Evolutionary conservation across 805 yeast species (phyloP).

Genomic region (Lachancea sp.): DNA sequence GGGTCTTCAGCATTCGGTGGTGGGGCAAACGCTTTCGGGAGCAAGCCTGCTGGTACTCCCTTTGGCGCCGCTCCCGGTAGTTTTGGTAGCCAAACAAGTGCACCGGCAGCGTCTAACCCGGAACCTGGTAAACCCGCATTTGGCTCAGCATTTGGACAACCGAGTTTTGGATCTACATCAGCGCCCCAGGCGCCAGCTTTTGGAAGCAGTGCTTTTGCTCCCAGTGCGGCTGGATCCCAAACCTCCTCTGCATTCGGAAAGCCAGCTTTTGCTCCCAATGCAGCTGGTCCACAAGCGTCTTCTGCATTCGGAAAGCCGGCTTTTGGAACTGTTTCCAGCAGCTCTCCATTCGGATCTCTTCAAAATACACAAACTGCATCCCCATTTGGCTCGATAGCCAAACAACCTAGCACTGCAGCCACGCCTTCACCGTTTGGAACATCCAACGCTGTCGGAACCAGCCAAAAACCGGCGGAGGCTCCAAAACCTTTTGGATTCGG

Average conservation of each 20-base stretch:
- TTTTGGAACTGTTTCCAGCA: neutral
- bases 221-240: neutral
- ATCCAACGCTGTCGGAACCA: neutral
- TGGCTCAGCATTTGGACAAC: conserved; percentile 23
- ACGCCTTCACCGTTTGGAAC: neutral
- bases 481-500: neutral
- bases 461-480: neutral
- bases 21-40: neutral
- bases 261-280: neutral
- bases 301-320: conserved; percentile 6
- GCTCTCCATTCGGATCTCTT: conserved; percentile 5
- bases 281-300: neutral
- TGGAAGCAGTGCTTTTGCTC: neutral
- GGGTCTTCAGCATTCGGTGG: neutral
- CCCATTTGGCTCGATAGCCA: conserved; percentile 2
- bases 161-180: conserved; percentile 7
- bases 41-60: neutral
- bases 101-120: neutral
- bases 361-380: conserved; percentile 1
- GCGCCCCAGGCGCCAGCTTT: conserved; percentile 8
- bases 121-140: conserved; percentile 4
- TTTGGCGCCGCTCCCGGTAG: neutral
- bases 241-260: conserved; percentile 3
- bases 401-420: neutral
- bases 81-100: neutral